A percentile compares a stretch with the other conserved stretches of the same genome.
Evolutionary conservation across 257 asterid species (phyloP).

Genomic region (Solanum chiquidenum): DNA sequence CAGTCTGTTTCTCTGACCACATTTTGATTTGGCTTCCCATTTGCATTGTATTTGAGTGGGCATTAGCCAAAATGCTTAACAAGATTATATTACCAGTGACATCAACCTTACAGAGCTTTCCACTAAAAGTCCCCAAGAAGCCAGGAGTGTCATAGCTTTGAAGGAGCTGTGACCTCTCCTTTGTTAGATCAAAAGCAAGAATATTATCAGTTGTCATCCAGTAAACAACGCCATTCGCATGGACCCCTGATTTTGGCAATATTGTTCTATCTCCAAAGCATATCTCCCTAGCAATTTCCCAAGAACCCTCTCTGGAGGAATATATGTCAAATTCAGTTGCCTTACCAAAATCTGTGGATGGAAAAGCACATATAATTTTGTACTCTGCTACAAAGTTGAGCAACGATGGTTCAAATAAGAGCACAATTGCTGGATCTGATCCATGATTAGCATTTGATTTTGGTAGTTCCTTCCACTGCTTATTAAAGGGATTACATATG

Average conservation of each 20-base stretch:
- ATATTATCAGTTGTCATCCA: constrained; percentile 15
- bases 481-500: constrained; percentile 38
- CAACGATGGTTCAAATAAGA: constrained; percentile 33
- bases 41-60: constrained; percentile 27
- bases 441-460: constrained; percentile 41
- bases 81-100: background rate
- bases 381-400: constrained; percentile 37
- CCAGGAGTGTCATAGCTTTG: background rate
- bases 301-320: constrained; percentile 31
- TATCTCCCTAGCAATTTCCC: constrained; percentile 42
- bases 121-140: constrained; percentile 20
- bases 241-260: constrained; percentile 20
- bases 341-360: constrained; percentile 35
- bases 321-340: constrained; percentile 49
- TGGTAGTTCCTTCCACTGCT: constrained; percentile 39
- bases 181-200: constrained; percentile 27
- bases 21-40: constrained; percentile 1
- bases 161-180: constrained; percentile 27
- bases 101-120: constrained; percentile 24
- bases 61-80: constrained; percentile 6
- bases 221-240: constrained; percentile 29
- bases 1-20: constrained; percentile 6
- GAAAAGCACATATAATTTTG: constrained; percentile 36
- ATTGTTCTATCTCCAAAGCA: constrained; percentile 14
- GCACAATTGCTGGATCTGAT: constrained; percentile 16